A percentile compares a stretch with the other conserved stretches of the same genome.
phyloP scores from a whole-genome alignment of 2,329 filamentous ascomycete species.

The Colletotrichum sp. region DNA sequence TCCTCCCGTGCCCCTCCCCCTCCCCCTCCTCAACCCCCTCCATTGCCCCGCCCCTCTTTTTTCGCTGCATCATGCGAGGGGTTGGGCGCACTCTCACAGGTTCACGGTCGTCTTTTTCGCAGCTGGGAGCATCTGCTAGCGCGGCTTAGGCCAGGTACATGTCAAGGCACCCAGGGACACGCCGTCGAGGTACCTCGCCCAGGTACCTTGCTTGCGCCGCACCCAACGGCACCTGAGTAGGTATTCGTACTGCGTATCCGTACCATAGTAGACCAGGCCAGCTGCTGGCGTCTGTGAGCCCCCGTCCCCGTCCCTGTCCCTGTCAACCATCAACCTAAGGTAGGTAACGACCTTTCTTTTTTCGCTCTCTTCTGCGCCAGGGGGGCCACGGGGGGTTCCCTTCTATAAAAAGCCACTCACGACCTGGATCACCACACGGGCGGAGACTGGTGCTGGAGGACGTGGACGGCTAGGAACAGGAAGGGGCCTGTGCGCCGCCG shows the following conservation, averaged over 20 bases:
- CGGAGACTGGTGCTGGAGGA: neutral
- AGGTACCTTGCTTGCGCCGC: neutral
- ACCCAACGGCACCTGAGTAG: neutral
- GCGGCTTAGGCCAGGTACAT: neutral
- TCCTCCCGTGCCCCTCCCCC: slow-evolving; percentile 3
- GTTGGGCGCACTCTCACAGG: slow-evolving; percentile 4
- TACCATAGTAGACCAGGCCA: neutral
- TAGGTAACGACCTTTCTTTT: neutral
- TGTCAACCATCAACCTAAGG: neutral
- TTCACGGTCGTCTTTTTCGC: neutral
- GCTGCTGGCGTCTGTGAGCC: slow-evolving; percentile 7
- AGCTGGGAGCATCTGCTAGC: neutral
- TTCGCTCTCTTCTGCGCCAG: neutral
- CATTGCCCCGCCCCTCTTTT: slow-evolving; percentile 11
- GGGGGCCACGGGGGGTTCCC: neutral
- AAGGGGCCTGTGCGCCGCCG: slow-evolving; percentile 4
- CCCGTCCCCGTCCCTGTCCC: neutral
- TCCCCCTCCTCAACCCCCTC: neutral
- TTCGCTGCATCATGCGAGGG: slow-evolving; percentile 13
- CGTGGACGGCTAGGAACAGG: neutral
- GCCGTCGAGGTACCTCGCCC: neutral
- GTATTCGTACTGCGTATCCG: neutral
- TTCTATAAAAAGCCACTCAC: slow-evolving; percentile 14
- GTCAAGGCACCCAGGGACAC: neutral
- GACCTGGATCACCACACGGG: neutral